Base-by-base conservation (phyloP, 306 rosid species). In the Casuarina cunninghamiana region DNA sequence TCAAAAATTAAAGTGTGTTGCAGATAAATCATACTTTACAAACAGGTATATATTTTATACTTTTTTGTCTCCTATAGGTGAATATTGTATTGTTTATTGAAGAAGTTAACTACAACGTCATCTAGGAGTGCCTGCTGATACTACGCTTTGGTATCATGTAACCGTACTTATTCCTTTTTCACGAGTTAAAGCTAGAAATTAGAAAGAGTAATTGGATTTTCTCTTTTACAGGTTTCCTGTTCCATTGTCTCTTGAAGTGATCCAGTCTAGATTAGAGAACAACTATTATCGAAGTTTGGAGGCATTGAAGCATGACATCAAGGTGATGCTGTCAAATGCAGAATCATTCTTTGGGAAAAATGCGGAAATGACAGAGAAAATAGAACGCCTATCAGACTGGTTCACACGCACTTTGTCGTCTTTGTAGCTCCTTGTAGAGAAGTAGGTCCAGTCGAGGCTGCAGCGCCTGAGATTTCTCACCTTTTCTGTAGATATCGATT, bases 371-470 rank as follows among this genome's bases (percentile, higher is more conserved):
- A 80, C 83, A 1, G 87, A 75, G 26, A 93, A 87, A 86, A 67
- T 86, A 78, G 87, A 80, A 80, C 88, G 91, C 57, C 60, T 93
- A n/a, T 90, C 94, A 32, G 98, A 91, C n/a, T 96, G 99, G 99
- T 91, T 90, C 77, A 45, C 83, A 19, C 80, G 81, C 83, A 89
- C 87, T 26, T 74, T 93, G 37, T 79, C 91, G 16, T 82, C 94
- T 77, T 61, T 75, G 74, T 92, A 91, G 90, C 67, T 76, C 71
- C 63, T 77, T 53, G 6, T 79, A 77, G 79, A 80, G 70, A 73
- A 75, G 62, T 77, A 77, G 73, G 73, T 80, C 78, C 78, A 74
- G 54, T 53, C 19, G 85, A 82, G 87, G 86, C 80, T 78, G 67
- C 75, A 80, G 78, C 81, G 68, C 75, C 43, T 57, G 65, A 79